Conservation (phyloP, 352 stramenopile species). For the Globisporangium nodosum region DNA sequence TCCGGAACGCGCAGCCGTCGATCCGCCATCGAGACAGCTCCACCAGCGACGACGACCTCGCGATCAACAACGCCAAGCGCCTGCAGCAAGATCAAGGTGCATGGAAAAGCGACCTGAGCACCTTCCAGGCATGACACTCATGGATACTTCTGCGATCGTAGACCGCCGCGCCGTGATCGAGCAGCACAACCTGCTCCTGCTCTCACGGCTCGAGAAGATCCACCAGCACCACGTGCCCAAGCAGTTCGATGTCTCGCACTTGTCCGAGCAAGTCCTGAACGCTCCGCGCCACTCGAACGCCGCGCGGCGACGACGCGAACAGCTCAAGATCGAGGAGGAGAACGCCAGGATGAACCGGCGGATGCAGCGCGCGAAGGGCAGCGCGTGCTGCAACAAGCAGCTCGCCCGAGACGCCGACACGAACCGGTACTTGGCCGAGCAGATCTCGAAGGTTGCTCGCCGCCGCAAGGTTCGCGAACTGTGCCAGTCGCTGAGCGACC, state of each 20-base stretch:
- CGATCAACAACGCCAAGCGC: conserved; percentile 46
- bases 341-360: conserved; percentile 42
- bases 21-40: conserved; percentile 26
- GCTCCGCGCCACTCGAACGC: conserved; percentile 33
- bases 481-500: conserved; percentile 15
- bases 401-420: conserved; percentile 38
- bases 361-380: conserved; percentile 30
- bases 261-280: conserved; percentile 32
- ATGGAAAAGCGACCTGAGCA: not conserved
- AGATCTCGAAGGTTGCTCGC: conserved; percentile 50
- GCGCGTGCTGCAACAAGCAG: conserved; percentile 39
- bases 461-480: conserved; percentile 35
- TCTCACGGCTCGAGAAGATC: conserved; percentile 47
- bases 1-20: conserved; percentile 40
- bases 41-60: conserved; percentile 15
- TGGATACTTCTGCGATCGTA: conserved; percentile 7
- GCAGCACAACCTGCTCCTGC: conserved; percentile 42
- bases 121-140: not conserved
- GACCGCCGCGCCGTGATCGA: conserved; percentile 44
- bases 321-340: conserved; percentile 41
- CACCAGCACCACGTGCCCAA: conserved; percentile 43
- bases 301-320: conserved; percentile 20
- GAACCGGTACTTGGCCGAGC: conserved; percentile 40
- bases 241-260: conserved; percentile 58
- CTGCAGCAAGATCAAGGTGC: conserved; percentile 55